Base-by-base conservation (phyloP, 441 rosid genomes). In the Populus hybrid region DNA sequence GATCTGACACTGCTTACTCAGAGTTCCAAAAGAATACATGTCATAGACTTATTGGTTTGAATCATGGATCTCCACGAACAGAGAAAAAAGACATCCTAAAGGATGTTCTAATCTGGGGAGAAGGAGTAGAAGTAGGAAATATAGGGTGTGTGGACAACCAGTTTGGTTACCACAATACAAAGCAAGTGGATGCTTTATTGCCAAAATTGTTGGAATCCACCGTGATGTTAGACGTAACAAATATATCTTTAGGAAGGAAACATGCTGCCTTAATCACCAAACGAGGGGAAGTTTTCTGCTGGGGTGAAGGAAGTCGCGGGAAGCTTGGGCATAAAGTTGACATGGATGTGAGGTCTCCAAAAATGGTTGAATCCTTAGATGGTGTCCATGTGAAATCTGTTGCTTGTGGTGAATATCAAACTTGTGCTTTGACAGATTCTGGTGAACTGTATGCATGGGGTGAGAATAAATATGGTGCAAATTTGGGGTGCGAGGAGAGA, bases 91-190 rank as follows among this genome's bases (percentile, higher is more conserved):
- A 83, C 24, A 78, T 74, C 75, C 86, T 92, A 61, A 91, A 85
- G 81, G 97, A 92, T 79, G 87, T 92, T 76, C 85, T 92, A 85
- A 82, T 92, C 64, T 92, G 97, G 97, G 97, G 97, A 29, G 90
- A 91, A 86, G 93, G 86, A 73, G 82, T 81, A 42, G 79, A 68
- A 29, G 88, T 82, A 21, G 89, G 88, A 81, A 78, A 78, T 23
- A 78, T 90, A 20, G 87, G 90, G 14, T 88, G 92, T 16, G 82
- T 79, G 24, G 77, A 45, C 68, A 85, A 79, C 56, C 69, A 64
- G 61, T 71, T 72, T 45, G 73, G 67, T 12, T 53, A 77, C 75
- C 79, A 72, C 4, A 79, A 36, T 18, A 79, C 74, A 9, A 59
- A 38, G 61, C 79, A 42, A 67, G 59, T 61, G 14, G 90, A 91